These are phyloP conservation scores for Claviceps spartinae DNA, from an alignment of 2,329 filamentous ascomycete species.

Conservation along the genomic window DNA sequence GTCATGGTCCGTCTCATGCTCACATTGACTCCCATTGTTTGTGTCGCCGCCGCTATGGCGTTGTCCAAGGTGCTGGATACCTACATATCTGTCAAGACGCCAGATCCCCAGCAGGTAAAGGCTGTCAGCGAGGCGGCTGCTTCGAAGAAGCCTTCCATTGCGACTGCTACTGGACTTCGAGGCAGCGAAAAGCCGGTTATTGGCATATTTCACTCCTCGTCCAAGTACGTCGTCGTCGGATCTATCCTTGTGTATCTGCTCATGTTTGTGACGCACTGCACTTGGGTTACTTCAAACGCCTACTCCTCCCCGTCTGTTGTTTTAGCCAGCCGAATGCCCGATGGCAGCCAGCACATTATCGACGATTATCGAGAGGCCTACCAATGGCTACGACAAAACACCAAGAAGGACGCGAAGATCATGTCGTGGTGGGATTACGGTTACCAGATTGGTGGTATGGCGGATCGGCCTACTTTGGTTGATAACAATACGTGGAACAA, in stretches of 20 bases:
- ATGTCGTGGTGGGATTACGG: constrained; percentile 99
- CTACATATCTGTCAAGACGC: constrained; percentile 57
- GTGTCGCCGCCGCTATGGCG: constrained; percentile 81
- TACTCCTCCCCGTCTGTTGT: constrained; percentile 98
- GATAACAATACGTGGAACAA: constrained; percentile 99
- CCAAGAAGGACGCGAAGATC: constrained; percentile 84
- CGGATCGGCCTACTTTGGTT: constrained; percentile 87
- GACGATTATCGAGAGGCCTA: constrained; percentile 99
- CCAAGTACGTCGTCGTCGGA: constrained; percentile 64
- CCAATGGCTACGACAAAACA: constrained; percentile 98
- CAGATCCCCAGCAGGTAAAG: constrained; percentile 35
- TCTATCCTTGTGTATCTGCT: constrained; percentile 68
- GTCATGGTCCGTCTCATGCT: constrained; percentile 99
- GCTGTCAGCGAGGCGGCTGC: constrained; percentile 35
- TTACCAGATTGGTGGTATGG: constrained; percentile 99
- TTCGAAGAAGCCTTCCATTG: constrained; percentile 39
- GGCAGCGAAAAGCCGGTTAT: constrained; percentile 60
- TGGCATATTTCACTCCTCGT: constrained; percentile 70
- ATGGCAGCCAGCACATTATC: constrained; percentile 95
- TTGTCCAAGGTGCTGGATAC: constrained; percentile 79
- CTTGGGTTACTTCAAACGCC: constrained; percentile 97
- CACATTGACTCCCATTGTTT: constrained; percentile 90
- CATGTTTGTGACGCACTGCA: constrained; percentile 93
- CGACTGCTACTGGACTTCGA: constrained; percentile 38
- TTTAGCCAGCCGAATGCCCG: constrained; percentile 77